These are phyloP conservation scores for Tricholoma flavovirens DNA, from an alignment of 768 basidiomycete genomes.

Conservation along the genomic window DNA sequence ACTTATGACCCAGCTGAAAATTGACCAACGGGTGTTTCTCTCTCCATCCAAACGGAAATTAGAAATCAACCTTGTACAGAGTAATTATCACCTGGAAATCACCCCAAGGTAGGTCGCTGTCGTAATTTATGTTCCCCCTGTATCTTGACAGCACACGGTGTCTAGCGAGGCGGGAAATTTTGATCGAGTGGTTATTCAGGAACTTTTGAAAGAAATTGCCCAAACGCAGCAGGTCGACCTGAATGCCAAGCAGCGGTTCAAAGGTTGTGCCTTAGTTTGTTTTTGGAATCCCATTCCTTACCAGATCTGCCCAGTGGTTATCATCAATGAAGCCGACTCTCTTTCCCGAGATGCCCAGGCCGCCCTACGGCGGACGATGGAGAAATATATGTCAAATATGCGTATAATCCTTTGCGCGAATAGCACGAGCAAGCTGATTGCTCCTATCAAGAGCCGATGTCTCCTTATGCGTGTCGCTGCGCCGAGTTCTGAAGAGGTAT, in stretches of 20 bases:
- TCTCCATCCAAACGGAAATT: constrained; percentile 92
- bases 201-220: constrained; percentile 95
- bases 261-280: constrained; percentile 49
- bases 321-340: constrained; percentile 97
- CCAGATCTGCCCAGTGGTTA: constrained; percentile 59
- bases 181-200: constrained; percentile 93
- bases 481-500: constrained; percentile 71
- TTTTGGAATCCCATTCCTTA: background rate
- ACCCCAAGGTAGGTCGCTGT: constrained; percentile 73
- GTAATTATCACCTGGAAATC: constrained; percentile 96
- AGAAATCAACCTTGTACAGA: constrained; percentile 95
- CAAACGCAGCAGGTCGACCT: constrained; percentile 98
- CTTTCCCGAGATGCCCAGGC: constrained; percentile 95
- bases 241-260: constrained; percentile 92
- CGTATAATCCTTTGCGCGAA: constrained; percentile 95
- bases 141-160: background rate
- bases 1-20: constrained; percentile 65
- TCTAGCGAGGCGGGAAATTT: constrained; percentile 91
- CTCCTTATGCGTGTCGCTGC: constrained; percentile 91
- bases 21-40: constrained; percentile 93
- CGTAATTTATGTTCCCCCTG: background rate
- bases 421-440: constrained; percentile 91
- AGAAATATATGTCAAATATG: constrained; percentile 98
- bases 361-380: constrained; percentile 95
- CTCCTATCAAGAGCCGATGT: constrained; percentile 94